These are phyloP conservation scores for Penicillium canariense DNA, from an alignment of 495 filamentous ascomycete genomes.

Conservation along the genomic window DNA sequence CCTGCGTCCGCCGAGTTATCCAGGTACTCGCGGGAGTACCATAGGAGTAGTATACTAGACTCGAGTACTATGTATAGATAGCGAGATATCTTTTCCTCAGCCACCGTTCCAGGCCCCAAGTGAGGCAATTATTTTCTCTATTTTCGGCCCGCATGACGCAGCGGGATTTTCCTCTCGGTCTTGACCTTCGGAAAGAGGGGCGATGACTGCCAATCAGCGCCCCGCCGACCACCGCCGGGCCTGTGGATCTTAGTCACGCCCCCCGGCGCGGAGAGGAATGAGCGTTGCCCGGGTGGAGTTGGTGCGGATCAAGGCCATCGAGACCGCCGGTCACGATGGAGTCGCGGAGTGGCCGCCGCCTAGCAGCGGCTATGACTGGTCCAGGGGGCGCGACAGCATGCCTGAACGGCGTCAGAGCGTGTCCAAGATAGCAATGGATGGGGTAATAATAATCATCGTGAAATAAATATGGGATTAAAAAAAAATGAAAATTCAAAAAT, in stretches of 20 bases:
- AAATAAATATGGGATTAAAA: neutral
- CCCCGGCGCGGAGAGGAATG: conserved; percentile 6
- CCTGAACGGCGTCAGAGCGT: too few relatives aligned
- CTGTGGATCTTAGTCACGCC: conserved; percentile 24
- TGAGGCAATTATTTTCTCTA: conserved; percentile 29
- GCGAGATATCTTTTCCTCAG: neutral
- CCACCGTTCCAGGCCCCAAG: conserved; percentile 10
- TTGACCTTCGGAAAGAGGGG: conserved; percentile 25
- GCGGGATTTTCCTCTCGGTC: conserved; percentile 29
- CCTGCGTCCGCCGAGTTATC: neutral
- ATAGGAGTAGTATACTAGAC: neutral
- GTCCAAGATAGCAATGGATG: conserved; percentile 8
- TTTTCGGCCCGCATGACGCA: conserved; percentile 36
- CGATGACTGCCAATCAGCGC: conserved; percentile 20
- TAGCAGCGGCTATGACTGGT: conserved; percentile 26
- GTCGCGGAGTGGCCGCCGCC: conserved; percentile 12
- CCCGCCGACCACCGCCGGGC: conserved; percentile 13
- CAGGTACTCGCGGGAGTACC: too few relatives aligned
- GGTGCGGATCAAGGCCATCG: conserved; percentile 21
- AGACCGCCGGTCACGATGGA: conserved; percentile 19
- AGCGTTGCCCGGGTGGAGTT: conserved; percentile 15
- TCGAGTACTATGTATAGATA: neutral
- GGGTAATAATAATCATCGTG: conserved; percentile 8
- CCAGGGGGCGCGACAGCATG: neutral
- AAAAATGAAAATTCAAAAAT: neutral